These are phyloP conservation scores for Myxozyma melibiosi DNA, from an alignment of 805 yeast genomes.

Conservation along the genomic window DNA sequence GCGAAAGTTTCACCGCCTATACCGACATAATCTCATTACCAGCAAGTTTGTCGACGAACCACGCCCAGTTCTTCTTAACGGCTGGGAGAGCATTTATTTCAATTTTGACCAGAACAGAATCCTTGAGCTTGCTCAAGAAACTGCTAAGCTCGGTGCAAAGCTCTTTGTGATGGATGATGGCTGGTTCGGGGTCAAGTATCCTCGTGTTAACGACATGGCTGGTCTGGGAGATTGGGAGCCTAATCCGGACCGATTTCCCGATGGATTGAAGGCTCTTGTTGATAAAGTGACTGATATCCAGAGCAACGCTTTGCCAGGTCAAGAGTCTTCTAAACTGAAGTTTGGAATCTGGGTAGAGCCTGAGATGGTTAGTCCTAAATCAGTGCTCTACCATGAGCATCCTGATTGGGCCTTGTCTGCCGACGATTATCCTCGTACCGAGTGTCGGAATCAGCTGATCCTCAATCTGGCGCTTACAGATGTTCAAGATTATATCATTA, in stretches of 20 bases:
- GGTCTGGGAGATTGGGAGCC: slow-evolving; percentile 5
- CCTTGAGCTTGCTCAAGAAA: slow-evolving; percentile 1
- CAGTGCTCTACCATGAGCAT: background rate
- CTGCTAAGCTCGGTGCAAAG: background rate
- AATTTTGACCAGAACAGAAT: background rate
- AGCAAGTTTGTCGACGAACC: background rate
- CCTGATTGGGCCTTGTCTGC: slow-evolving; percentile 5
- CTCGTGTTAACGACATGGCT: background rate
- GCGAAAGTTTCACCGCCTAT: slow-evolving; percentile 1
- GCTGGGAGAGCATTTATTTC: slow-evolving; percentile 2
- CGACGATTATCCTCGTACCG: background rate
- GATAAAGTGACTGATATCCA: background rate
- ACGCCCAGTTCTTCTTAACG: slow-evolving; percentile 4
- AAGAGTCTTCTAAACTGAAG: background rate
- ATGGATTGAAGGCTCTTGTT: background rate
- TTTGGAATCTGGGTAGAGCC: background rate
- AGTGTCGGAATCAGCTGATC: background rate
- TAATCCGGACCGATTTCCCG: background rate
- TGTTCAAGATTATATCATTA: background rate
- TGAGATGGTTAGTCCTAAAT: background rate
- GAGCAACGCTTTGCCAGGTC: no score
- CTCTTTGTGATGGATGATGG: slow-evolving; percentile 4
- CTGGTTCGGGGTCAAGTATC: slow-evolving; percentile 5
- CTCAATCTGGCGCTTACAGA: background rate
- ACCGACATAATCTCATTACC: background rate